phyloP scores from a whole-genome alignment of 208 protist genomes.

The Leishmania martiniquensis region DNA sequence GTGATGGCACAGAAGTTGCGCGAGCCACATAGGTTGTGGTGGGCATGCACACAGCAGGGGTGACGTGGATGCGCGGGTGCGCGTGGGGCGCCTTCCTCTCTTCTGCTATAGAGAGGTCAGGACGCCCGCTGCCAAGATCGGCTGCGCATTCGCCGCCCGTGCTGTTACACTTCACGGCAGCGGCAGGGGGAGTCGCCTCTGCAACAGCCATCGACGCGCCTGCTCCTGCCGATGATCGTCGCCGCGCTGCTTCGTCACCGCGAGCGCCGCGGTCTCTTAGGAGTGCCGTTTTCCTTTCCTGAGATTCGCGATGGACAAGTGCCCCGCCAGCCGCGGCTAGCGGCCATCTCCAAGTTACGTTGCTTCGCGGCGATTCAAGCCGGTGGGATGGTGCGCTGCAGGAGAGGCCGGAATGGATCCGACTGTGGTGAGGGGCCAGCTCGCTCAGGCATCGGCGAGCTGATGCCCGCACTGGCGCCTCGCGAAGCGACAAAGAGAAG shows the following conservation, averaged over 20 bases:
- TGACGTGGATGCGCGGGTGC: neutral
- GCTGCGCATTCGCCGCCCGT: neutral
- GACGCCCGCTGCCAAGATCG: neutral
- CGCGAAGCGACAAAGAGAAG: slow-evolving; percentile 13
- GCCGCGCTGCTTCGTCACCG: neutral
- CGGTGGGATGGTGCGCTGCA: neutral
- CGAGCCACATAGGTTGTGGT: neutral
- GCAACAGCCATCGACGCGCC: neutral
- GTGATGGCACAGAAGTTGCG: neutral
- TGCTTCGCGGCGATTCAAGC: neutral
- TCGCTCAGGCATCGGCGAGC: slow-evolving; percentile 3
- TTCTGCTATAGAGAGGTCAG: neutral
- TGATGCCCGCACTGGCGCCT: neutral
- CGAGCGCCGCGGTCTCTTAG: neutral
- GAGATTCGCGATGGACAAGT: neutral
- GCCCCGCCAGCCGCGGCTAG: neutral
- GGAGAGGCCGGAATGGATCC: neutral
- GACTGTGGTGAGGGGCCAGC: neutral
- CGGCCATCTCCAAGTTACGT: neutral
- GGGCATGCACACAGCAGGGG: neutral
- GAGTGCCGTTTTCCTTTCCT: neutral
- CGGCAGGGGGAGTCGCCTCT: neutral
- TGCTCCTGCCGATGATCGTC: neutral
- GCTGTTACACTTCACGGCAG: neutral
- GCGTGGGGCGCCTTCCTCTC: neutral